Evolutionary conservation across 495 filamentous ascomycete species (phyloP).

Genomic region (Penicillium pancosmium): DNA sequence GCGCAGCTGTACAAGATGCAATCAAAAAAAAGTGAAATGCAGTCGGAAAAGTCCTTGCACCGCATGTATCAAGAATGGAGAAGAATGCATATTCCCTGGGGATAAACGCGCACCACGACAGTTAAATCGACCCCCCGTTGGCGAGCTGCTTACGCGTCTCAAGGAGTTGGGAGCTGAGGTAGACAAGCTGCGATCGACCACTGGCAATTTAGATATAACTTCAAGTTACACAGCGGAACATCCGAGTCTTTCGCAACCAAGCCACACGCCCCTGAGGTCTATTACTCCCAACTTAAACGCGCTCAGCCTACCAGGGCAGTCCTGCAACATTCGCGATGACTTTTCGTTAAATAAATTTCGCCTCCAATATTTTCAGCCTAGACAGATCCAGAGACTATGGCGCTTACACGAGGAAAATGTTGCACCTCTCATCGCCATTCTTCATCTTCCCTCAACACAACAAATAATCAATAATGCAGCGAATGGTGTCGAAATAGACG

Average conservation of each 20-base stretch:
- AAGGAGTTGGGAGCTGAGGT: constrained; percentile 73
- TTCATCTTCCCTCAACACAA: constrained; percentile 59
- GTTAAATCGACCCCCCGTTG: constrained; percentile 51
- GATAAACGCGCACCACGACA: constrained; percentile 68
- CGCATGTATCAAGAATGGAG: constrained; percentile 69
- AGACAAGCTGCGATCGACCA: constrained; percentile 42
- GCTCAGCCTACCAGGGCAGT: constrained; percentile 2
- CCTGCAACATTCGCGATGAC: not conserved
- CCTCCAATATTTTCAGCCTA: constrained; percentile 4
- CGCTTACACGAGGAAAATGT: constrained; percentile 63
- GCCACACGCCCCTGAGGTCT: not conserved
- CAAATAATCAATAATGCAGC: constrained; percentile 32
- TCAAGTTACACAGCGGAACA: not conserved
- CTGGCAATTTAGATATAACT: not conserved
- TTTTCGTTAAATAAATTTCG: not conserved
- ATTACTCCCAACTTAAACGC: not conserved
- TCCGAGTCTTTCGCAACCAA: not conserved
- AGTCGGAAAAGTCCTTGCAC: constrained; percentile 59
- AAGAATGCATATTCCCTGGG: constrained; percentile 72
- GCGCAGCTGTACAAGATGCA: constrained; percentile 11
- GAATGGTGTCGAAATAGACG: constrained; percentile 46
- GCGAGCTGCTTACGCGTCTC: constrained; percentile 67
- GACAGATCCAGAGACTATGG: constrained; percentile 62
- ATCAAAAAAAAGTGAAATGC: constrained; percentile 20
- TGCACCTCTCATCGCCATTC: constrained; percentile 62